Conservation (phyloP, 2,329 filamentous ascomycete species). For the Nakataea oryzae region DNA sequence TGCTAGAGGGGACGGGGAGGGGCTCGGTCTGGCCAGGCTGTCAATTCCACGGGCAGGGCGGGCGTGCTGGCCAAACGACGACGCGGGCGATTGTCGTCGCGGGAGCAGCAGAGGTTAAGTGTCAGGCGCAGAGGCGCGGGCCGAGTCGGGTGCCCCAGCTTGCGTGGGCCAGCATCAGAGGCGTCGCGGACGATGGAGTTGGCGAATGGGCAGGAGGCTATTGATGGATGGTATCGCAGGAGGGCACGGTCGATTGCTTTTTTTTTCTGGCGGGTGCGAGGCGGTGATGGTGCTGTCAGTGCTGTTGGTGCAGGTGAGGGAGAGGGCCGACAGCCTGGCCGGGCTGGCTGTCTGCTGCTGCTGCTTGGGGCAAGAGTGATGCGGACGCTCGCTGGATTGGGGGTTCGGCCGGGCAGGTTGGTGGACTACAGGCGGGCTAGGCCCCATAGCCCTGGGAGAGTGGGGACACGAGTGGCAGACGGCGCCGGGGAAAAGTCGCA, state of each 20-base stretch:
- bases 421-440: no score
- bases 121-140: not conserved
- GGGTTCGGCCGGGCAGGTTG: no score
- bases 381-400: not conserved
- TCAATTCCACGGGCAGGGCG: not conserved
- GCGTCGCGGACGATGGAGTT: not conserved
- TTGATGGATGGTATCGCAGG: not conserved
- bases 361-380: not conserved
- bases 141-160: conserved; percentile 1
- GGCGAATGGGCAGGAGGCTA: not conserved
- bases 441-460: not conserved
- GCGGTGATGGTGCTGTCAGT: not conserved
- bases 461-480: not conserved
- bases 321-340: not conserved
- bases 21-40: not conserved
- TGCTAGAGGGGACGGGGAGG: not conserved
- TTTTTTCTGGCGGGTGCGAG: not conserved
- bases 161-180: conserved; percentile 2
- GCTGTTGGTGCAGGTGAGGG: no score
- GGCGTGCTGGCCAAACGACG: not conserved
- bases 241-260: no score
- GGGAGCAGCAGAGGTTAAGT: not conserved
- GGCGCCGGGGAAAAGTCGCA: no score
- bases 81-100: not conserved
- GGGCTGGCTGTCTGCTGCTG: not conserved